These are phyloP conservation scores for Gaeumannomyces sp. DNA, from an alignment of 2,329 filamentous ascomycete species.

Conservation along the genomic window DNA sequence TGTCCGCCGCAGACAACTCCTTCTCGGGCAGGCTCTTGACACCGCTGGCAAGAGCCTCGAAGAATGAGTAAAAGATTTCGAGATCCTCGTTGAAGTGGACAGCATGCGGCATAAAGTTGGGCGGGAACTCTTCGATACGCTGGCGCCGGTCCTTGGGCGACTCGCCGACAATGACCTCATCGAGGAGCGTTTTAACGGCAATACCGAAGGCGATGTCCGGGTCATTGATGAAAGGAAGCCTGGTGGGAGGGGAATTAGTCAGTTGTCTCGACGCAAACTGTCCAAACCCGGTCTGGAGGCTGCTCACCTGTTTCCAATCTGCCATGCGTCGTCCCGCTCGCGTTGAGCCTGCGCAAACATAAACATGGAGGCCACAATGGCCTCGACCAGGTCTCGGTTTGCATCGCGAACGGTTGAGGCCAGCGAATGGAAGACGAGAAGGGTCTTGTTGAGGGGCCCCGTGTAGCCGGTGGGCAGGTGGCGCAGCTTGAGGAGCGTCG, in stretches of 20 bases:
- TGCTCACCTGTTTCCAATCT: slow-evolving; percentile 16
- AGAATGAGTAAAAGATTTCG: slow-evolving; percentile 49
- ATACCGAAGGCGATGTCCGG: slow-evolving; percentile 73
- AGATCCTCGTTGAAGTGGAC: slow-evolving; percentile 55
- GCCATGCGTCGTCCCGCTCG: slow-evolving; percentile 47
- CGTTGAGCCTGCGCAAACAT: slow-evolving; percentile 73
- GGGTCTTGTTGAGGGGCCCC: slow-evolving; percentile 83
- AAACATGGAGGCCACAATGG: slow-evolving; percentile 72
- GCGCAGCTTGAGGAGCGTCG: slow-evolving; percentile 72
- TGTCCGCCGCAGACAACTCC: slow-evolving; percentile 41
- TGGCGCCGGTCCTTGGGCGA: slow-evolving; percentile 34
- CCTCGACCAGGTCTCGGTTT: slow-evolving; percentile 78
- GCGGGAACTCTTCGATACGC: slow-evolving; percentile 45
- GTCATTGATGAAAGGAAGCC: slow-evolving; percentile 28
- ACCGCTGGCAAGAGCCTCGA: slow-evolving; percentile 50
- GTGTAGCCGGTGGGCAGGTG: slow-evolving; percentile 89
- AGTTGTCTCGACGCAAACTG: background rate
- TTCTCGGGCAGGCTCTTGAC: slow-evolving; percentile 46
- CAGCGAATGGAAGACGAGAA: slow-evolving; percentile 80
- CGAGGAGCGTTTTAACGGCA: slow-evolving; percentile 69
- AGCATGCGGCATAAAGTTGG: slow-evolving; percentile 51
- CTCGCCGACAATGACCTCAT: slow-evolving; percentile 51
- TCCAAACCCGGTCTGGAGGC: background rate
- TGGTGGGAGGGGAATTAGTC: slow-evolving; percentile 7
- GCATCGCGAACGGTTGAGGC: slow-evolving; percentile 72